These are phyloP conservation scores for Aspergillus hortae DNA, from an alignment of 2,329 filamentous ascomycete species.

Conservation along the genomic window DNA sequence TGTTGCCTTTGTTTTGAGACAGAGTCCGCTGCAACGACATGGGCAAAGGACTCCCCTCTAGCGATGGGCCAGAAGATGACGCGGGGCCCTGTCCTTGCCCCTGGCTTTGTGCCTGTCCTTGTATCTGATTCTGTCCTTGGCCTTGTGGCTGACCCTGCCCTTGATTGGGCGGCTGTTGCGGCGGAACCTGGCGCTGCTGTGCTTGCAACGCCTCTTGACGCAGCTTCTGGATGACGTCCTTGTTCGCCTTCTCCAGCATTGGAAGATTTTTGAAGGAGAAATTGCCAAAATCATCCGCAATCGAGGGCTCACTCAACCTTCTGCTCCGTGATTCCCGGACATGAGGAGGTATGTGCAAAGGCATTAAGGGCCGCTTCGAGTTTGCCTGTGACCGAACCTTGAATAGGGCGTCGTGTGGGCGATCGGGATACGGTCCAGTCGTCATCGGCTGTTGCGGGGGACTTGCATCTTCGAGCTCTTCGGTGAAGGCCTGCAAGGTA, in stretches of 20 bases:
- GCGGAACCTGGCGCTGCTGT: constrained; percentile 50
- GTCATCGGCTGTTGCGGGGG: constrained; percentile 69
- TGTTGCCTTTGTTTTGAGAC: constrained; percentile 74
- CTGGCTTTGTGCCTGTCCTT: constrained; percentile 16
- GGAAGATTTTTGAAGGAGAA: constrained; percentile 98
- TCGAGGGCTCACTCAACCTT: constrained; percentile 83
- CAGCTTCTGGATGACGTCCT: constrained; percentile 95
- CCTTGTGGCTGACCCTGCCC: constrained; percentile 6
- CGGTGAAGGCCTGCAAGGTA: constrained; percentile 84
- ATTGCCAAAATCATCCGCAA: constrained; percentile 87
- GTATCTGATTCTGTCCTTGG: background rate
- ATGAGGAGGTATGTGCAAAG: constrained; percentile 91
- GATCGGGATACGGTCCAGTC: constrained; percentile 75
- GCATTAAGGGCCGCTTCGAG: constrained; percentile 88
- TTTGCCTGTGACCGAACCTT: constrained; percentile 83
- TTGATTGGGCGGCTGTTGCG: constrained; percentile 22
- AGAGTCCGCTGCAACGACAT: constrained; percentile 77
- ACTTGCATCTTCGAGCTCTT: constrained; percentile 87
- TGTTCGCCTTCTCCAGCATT: constrained; percentile 95
- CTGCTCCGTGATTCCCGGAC: constrained; percentile 86
- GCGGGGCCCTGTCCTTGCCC: constrained; percentile 15
- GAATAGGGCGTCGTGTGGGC: constrained; percentile 91
- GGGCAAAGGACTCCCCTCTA: constrained; percentile 82
- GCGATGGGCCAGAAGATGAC: constrained; percentile 60
- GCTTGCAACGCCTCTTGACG: constrained; percentile 82